phyloP scores from a whole-genome alignment of 306 rosid genomes.

The Crataegus laevigata region DNA sequence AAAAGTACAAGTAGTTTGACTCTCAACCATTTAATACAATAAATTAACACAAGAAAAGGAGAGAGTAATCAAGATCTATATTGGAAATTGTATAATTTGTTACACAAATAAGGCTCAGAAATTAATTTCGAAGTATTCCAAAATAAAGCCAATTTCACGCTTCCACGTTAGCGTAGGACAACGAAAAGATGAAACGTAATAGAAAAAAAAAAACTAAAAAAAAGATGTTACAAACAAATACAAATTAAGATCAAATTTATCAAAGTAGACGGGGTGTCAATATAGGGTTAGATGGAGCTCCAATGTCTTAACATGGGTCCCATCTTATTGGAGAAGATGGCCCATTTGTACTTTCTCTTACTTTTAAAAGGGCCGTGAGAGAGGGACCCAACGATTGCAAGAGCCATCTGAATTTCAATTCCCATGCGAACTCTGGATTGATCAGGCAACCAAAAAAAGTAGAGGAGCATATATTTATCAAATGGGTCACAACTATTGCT shows the following conservation, averaged over 20 bases:
- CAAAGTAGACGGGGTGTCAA: slow-evolving; percentile 52
- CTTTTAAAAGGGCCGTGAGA: slow-evolving; percentile 22
- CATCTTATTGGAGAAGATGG: slow-evolving; percentile 38
- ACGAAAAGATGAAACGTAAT: neutral
- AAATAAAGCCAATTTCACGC: neutral
- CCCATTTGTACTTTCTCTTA: slow-evolving; percentile 11
- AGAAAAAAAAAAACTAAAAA: neutral
- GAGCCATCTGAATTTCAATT: neutral
- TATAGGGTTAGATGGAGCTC: slow-evolving; percentile 73
- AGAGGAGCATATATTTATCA: neutral
- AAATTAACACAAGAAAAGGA: neutral
- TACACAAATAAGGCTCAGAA: neutral
- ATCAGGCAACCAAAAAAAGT: neutral
- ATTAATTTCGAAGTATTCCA: neutral
- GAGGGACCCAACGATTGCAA: slow-evolving; percentile 20
- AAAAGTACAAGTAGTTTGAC: neutral
- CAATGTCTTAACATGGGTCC: slow-evolving; percentile 35
- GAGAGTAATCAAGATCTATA: neutral
- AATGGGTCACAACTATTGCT: slow-evolving; percentile 99
- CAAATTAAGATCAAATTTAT: slow-evolving; percentile 8
- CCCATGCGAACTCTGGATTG: neutral
- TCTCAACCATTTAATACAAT: no score
- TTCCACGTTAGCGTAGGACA: neutral
- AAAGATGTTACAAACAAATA: neutral
- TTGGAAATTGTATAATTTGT: neutral